These are phyloP conservation scores for Gastrolobium bilobum DNA, from an alignment of 306 rosid species.

Conservation along the genomic window DNA sequence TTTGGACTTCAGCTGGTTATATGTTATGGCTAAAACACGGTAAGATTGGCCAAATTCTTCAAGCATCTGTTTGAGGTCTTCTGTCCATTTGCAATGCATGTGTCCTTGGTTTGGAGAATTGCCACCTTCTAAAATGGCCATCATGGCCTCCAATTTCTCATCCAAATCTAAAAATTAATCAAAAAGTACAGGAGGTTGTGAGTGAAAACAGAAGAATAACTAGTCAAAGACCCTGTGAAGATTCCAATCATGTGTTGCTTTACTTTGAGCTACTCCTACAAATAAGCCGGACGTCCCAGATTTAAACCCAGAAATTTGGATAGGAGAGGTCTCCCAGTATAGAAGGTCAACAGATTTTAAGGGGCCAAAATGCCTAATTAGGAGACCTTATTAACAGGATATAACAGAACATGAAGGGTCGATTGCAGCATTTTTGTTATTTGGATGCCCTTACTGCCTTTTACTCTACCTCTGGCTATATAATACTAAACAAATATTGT, in stretches of 20 bases:
- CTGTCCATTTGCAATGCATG: slow-evolving; percentile 46
- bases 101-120: slow-evolving; percentile 41
- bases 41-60: slow-evolving; percentile 60
- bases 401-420: slow-evolving; percentile 14
- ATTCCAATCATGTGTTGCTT: slow-evolving; percentile 13
- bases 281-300: neutral
- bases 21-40: slow-evolving; percentile 49
- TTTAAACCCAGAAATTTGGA: slow-evolving; percentile 27
- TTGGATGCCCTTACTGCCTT: neutral
- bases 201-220: slow-evolving; percentile 40
- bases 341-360: slow-evolving; percentile 31
- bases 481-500: neutral
- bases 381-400: neutral
- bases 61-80: slow-evolving; percentile 46
- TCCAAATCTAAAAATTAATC: slow-evolving; percentile 52
- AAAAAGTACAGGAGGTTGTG: slow-evolving; percentile 36
- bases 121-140: slow-evolving; percentile 47
- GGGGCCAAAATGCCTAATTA: neutral
- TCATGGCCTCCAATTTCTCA: slow-evolving; percentile 53
- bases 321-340: neutral
- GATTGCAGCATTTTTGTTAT: slow-evolving; percentile 9
- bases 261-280: slow-evolving; percentile 20
- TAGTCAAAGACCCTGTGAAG: slow-evolving; percentile 16
- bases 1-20: slow-evolving; percentile 53
- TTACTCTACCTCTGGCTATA: neutral